Evolutionary conservation across 768 basidiomycete genomes (phyloP), one percentile per base, ranked within the genome.

Genomic region (Leucosporidium yakuticum): DNA sequence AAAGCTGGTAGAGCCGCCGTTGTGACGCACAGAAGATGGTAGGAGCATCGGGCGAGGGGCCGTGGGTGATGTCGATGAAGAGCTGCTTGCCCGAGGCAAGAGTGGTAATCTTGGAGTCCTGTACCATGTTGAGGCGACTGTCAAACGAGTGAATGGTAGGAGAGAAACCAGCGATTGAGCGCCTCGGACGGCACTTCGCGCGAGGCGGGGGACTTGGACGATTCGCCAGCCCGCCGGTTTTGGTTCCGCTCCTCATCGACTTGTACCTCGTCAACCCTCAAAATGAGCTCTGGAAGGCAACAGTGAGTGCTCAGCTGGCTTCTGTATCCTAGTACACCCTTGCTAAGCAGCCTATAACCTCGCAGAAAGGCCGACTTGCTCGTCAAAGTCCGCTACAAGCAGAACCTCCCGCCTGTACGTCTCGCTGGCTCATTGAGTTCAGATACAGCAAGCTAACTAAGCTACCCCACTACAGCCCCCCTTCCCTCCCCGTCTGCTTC

Each of bases 401-500:
- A 98, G 79, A 93, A 94, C 4, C 85, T 99, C 4, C 95, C 95
- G 2, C 83, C 92, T 14, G 64, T 60, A 15, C 8, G 64, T 63
- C 53, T 36, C 25, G 20, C 32, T 2, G 4, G 50, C 2, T 20
- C n/a, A n/a, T n/a, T n/a, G n/a, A n/a, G n/a, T n/a, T n/a, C n/a
- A n/a, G n/a, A n/a, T 9, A 4, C 51, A 25, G 20, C 0, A 0
- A 23, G 14, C 4, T 11, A 31, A 23, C n/a, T 27, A 15, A 51
- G 2, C 34, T 5, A 4, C 48, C 15, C 2, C 20, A 14, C 20
- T 25, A 12, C 65, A 56, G 19, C 96, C 96, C 36, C 92, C 96
- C 83, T 97, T 90, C 82, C 96, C 96, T 9, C 95, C 96, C 32
- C 95, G 96, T 80, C 81, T 98, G 5, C 83, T 99, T 75, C 85